phyloP scores from a whole-genome alignment of 2,329 filamentous ascomycete genomes.

The Macrophomina tecta region DNA sequence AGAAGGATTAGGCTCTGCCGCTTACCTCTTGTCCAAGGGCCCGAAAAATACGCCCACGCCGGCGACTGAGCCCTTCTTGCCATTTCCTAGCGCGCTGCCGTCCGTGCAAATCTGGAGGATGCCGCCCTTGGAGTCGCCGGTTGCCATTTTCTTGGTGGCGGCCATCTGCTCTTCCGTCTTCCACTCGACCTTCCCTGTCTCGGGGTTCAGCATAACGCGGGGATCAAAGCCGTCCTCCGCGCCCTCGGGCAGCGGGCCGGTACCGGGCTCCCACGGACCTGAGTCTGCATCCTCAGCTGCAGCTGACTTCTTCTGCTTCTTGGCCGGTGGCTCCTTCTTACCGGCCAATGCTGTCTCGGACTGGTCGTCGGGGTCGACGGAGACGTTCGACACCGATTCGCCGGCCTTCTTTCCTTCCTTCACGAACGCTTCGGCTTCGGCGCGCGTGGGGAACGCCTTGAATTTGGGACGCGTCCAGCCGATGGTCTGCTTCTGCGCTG shows the following conservation, averaged over 20 bases:
- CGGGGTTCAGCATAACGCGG: slow-evolving; percentile 60
- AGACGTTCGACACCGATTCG: slow-evolving; percentile 34
- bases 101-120: slow-evolving; percentile 69
- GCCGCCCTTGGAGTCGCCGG: slow-evolving; percentile 51
- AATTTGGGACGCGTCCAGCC: slow-evolving; percentile 71
- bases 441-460: slow-evolving; percentile 54
- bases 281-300: slow-evolving; percentile 38
- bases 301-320: slow-evolving; percentile 48
- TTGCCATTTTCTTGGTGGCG: slow-evolving; percentile 54
- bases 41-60: slow-evolving; percentile 72
- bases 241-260: slow-evolving; percentile 60
- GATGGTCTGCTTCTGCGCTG: slow-evolving; percentile 74
- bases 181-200: slow-evolving; percentile 60
- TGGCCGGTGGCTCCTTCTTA: slow-evolving; percentile 36
- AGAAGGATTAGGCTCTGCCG: slow-evolving; percentile 23
- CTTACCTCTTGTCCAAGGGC: slow-evolving; percentile 61
- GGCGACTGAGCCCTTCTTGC: slow-evolving; percentile 59
- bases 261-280: slow-evolving; percentile 48
- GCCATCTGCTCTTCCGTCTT: slow-evolving; percentile 58
- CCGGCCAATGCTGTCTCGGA: slow-evolving; percentile 35
- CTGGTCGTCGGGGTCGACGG: slow-evolving; percentile 37
- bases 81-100: slow-evolving; percentile 66
- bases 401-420: slow-evolving; percentile 39
- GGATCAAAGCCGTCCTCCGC: slow-evolving; percentile 68
- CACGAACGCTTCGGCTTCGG: slow-evolving; percentile 82